phyloP scores from a whole-genome alignment of 1,139 yeast species.

The Suhomyces wounanorum region DNA sequence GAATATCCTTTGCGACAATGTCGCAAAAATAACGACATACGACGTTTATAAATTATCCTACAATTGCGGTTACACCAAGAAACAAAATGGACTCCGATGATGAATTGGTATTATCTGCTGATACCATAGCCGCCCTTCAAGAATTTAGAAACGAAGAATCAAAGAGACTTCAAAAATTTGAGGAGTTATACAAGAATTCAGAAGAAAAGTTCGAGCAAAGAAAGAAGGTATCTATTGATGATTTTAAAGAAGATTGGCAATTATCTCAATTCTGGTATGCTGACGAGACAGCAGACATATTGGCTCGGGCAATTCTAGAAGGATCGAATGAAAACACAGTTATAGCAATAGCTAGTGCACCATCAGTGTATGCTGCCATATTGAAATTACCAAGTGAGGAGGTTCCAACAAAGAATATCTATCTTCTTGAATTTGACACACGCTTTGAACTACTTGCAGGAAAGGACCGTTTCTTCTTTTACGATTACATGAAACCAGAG shows the following conservation, averaged over 20 bases:
- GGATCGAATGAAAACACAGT: slow-evolving; percentile 75
- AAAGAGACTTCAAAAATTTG: slow-evolving; percentile 60
- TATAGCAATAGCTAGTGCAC: slow-evolving; percentile 81
- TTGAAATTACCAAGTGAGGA: slow-evolving; percentile 50
- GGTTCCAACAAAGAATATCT: slow-evolving; percentile 67
- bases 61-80: not conserved
- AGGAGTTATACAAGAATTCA: slow-evolving; percentile 56
- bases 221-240: slow-evolving; percentile 47
- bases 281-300: slow-evolving; percentile 65
- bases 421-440: slow-evolving; percentile 74
- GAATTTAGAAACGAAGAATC: slow-evolving; percentile 72
- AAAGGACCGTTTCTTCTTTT: slow-evolving; percentile 61
- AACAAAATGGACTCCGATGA: slow-evolving; percentile 40
- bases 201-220: slow-evolving; percentile 48
- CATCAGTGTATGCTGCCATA: slow-evolving; percentile 88
- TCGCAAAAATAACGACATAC: slow-evolving; percentile 7
- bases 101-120: slow-evolving; percentile 56
- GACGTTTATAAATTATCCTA: too few species aligned
- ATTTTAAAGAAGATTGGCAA: slow-evolving; percentile 91
- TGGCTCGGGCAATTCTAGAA: slow-evolving; percentile 70
- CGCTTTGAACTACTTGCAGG: slow-evolving; percentile 78
- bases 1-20: slow-evolving; percentile 7
- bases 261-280: slow-evolving; percentile 88
- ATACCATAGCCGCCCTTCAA: slow-evolving; percentile 74
- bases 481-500: slow-evolving; percentile 74